Conservation (phyloP, 2,329 filamentous ascomycete species). For the Pezicula rhizophila region DNA sequence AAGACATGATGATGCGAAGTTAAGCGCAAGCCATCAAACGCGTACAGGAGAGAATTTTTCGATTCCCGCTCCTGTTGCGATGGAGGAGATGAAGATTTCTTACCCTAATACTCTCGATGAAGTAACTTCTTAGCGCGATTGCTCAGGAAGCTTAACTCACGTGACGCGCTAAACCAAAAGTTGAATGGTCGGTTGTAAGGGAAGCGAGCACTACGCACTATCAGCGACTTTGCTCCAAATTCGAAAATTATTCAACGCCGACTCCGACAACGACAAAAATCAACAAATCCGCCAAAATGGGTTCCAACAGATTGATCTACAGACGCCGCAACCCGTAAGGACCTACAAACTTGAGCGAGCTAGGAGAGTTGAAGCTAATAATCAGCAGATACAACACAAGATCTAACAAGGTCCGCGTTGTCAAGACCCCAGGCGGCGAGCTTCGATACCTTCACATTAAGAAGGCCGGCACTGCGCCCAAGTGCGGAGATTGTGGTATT, state of each 20-base stretch:
- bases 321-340: constrained; percentile 73
- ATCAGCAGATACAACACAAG: constrained; percentile 84
- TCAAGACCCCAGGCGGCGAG: constrained; percentile 95
- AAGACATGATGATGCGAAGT: constrained; percentile 42
- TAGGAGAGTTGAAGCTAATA: constrained; percentile 7
- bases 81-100: constrained; percentile 3
- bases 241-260: constrained; percentile 6
- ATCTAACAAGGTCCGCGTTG: constrained; percentile 92
- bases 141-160: neutral
- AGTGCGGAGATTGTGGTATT: constrained; percentile 98
- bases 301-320: constrained; percentile 42
- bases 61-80: constrained; percentile 15
- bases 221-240: neutral
- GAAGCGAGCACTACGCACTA: too few species aligned
- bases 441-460: constrained; percentile 98
- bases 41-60: neutral
- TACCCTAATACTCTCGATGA: constrained; percentile 1
- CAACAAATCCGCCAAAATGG: constrained; percentile 36
- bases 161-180: neutral
- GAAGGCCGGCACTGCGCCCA: constrained; percentile 97
- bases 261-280: constrained; percentile 7
- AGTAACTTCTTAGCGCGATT: constrained; percentile 4
- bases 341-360: neutral
- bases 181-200: too few species aligned
- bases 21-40: constrained; percentile 16